Conservation (phyloP, 2,329 filamentous ascomycete species). For the Hymenoscyphus repandus region DNA sequence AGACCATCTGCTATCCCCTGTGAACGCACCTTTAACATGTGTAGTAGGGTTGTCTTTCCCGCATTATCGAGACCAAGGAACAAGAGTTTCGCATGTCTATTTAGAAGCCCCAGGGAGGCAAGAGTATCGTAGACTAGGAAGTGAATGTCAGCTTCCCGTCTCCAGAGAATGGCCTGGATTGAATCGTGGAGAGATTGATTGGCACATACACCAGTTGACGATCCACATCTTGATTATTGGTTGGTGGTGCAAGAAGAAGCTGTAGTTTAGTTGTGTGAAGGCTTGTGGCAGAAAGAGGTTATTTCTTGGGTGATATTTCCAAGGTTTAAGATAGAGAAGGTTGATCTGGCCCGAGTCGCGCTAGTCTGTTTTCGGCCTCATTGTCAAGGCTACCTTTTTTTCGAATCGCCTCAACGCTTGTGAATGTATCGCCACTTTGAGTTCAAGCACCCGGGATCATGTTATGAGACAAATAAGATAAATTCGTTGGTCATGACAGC, state of each 20-base stretch:
- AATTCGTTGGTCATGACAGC: no score
- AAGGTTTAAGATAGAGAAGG: conserved; percentile 4
- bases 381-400: not conserved
- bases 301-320: not conserved
- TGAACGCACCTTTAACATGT: conserved; percentile 81
- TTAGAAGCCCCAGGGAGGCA: conserved; percentile 78
- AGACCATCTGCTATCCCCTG: not conserved
- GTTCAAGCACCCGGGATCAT: no score
- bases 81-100: conserved; percentile 94
- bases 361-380: conserved; percentile 1
- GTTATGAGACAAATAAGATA: no score
- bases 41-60: conserved; percentile 87
- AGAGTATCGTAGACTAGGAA: conserved; percentile 78
- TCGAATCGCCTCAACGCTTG: not conserved
- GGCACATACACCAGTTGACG: conserved; percentile 82
- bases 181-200: not conserved
- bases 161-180: not conserved
- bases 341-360: conserved; percentile 6
- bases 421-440: not conserved
- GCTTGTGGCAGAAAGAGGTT: conserved; percentile 5
- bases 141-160: conserved; percentile 28
- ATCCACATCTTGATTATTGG: conserved; percentile 66
- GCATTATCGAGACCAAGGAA: conserved; percentile 93
- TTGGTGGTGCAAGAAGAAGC: not conserved
- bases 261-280: not conserved